phyloP scores from a whole-genome alignment of 2,329 filamentous ascomycete species.

The Blastomyces silverae region DNA sequence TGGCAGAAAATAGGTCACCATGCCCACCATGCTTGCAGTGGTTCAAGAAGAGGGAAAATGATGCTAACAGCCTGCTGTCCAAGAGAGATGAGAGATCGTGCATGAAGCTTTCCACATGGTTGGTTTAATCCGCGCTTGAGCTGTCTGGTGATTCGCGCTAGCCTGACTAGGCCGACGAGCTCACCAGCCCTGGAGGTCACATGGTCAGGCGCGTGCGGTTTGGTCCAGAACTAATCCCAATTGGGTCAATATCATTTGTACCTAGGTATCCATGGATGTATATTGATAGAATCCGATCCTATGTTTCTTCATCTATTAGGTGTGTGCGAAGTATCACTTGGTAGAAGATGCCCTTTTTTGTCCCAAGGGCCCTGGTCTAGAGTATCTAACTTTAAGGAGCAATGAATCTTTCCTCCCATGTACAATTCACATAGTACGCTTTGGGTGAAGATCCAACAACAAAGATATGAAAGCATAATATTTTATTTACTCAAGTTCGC shows the following conservation, averaged over 20 bases:
- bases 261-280: no score
- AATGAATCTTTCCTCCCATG: no score
- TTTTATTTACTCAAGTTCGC: no score
- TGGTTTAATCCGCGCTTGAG: background rate
- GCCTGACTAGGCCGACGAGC: background rate
- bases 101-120: constrained; percentile 7
- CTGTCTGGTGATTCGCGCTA: constrained; percentile 5
- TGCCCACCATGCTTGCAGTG: background rate
- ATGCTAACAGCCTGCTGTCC: background rate
- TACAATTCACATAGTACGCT: no score
- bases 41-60: background rate
- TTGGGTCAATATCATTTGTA: background rate
- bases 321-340: no score
- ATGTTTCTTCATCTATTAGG: no score
- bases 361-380: no score
- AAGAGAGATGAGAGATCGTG: background rate
- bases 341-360: no score
- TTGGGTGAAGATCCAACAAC: no score
- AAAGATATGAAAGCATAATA: no score
- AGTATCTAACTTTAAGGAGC: no score
- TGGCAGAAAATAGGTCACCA: background rate
- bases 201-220: background rate
- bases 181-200: background rate
- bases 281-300: no score
- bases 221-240: background rate